Base-by-base conservation (phyloP, 1,284 basidiomycete species). In the Papiliotrema flavescens region DNA sequence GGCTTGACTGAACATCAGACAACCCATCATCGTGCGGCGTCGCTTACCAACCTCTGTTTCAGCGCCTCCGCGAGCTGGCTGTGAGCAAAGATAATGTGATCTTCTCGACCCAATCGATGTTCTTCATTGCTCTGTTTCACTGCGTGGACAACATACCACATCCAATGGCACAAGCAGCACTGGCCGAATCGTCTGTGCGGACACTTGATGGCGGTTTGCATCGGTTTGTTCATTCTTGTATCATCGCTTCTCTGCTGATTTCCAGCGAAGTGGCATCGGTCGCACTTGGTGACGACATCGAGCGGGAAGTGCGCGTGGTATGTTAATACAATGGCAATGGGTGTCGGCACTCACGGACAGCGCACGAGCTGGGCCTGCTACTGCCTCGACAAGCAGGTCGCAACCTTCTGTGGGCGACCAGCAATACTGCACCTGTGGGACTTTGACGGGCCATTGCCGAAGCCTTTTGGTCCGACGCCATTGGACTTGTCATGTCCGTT, bases 61-160 rank as follows among this genome's bases (percentile, higher is more conserved):
- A 45, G 24, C 56, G 54, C 8, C 45, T 61, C n/a, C 49, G 57
- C 1, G 56, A 61, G 15, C 56, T 55, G 14, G 59, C 59, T 2
- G 42, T 58, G n/a, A 47, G 44, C 35, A 42, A 53, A 14, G 56
- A 61, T 47, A 50, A 61, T n/a, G 53, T 61, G 17, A 47, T 61
- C 19, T 58, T 54, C 23, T 53, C 59, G 6, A 54, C 58, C 34
- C 56, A 61, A 41, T 55, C 56, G 15, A 48, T 56, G 8, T 56
- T 61, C 39, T 54, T 61, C n/a, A 56, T 53, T 3, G 34, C 55
- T 23, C 54, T 51, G 45, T 62, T 57, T 44, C 58, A 62, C 32
- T 57, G 55, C 3, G 58, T 62, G 36, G 61, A 60, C 42, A 57
- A 60, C 43, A 34, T 58, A 14, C 61, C 58, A 1, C 61, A 62